These are phyloP conservation scores for Botrytis medusae DNA, from an alignment of 2,329 filamentous ascomycete species.

Conservation along the genomic window DNA sequence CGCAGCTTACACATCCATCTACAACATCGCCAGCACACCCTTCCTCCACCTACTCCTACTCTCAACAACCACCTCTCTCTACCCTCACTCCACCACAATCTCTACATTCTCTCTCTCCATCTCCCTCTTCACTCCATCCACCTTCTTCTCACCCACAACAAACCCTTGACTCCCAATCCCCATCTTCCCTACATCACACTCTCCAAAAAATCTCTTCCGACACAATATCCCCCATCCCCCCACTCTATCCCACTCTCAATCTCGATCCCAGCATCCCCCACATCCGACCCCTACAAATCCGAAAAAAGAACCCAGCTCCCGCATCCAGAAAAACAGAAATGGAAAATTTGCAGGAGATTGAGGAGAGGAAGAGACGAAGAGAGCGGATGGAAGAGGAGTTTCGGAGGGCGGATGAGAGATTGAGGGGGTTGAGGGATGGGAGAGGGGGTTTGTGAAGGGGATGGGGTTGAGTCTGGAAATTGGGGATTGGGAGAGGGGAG, in stretches of 20 bases:
- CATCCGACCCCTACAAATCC: background rate
- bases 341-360: background rate
- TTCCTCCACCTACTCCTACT: background rate
- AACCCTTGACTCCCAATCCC: background rate
- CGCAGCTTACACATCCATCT: background rate
- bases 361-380: background rate
- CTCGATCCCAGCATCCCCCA: background rate
- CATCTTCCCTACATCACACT: background rate
- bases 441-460: background rate
- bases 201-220: too few species aligned
- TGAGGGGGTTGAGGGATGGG: conserved; percentile 21
- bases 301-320: background rate
- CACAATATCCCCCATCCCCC: accelerated
- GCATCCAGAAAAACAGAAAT: background rate
- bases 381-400: background rate
- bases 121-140: background rate
- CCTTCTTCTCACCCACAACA: too few species aligned
- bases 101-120: background rate
- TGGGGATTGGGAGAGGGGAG: too few species aligned
- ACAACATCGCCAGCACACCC: background rate
- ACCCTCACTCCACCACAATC: background rate
- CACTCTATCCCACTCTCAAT: background rate
- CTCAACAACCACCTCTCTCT: background rate
- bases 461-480: too few species aligned
- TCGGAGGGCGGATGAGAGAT: conserved; percentile 19